Percentiles rank a stretch among this genome's conserved stretches.
Conservation (phyloP, 108 stramenopile genomes). For the Poteriospumella lacustris region DNA sequence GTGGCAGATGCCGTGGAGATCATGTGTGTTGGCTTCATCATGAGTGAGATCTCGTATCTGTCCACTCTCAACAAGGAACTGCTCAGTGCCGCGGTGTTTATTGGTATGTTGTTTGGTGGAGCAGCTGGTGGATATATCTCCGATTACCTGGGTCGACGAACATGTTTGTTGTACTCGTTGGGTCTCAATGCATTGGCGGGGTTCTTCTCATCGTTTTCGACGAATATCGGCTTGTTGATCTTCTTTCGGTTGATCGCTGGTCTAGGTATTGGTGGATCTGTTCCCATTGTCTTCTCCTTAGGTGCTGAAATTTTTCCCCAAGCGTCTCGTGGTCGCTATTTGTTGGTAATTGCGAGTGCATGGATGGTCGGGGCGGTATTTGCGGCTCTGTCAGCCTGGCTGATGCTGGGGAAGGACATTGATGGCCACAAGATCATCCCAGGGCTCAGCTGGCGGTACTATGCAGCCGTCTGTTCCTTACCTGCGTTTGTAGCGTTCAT, state of each 20-base stretch:
- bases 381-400: slow-evolving; percentile 48
- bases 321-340: slow-evolving; percentile 28
- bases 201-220: slow-evolving; percentile 38
- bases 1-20: slow-evolving; percentile 60
- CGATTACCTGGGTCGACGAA: slow-evolving; percentile 43
- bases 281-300: slow-evolving; percentile 52
- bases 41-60: slow-evolving; percentile 33
- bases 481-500: slow-evolving; percentile 39
- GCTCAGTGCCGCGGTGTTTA: slow-evolving; percentile 51
- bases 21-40: slow-evolving; percentile 53
- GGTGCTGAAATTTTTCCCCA: slow-evolving; percentile 51
- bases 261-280: slow-evolving; percentile 55
- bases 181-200: slow-evolving; percentile 42
- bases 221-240: slow-evolving; percentile 40
- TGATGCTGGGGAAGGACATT: slow-evolving; percentile 44
- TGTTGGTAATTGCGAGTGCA: slow-evolving; percentile 49
- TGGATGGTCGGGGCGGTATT: slow-evolving; percentile 58
- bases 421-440: slow-evolving; percentile 33
- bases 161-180: slow-evolving; percentile 38
- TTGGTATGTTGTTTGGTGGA: slow-evolving; percentile 58
- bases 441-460: slow-evolving; percentile 41
- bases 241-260: slow-evolving; percentile 43
- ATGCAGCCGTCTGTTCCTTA: slow-evolving; percentile 38
- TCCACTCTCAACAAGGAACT: slow-evolving; percentile 42
- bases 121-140: slow-evolving; percentile 34